Percentiles rank a stretch among this genome's conserved stretches.
These are phyloP conservation scores for Phytopythium sindhum DNA, from an alignment of 352 stramenopile genomes.

Conservation along the genomic window DNA sequence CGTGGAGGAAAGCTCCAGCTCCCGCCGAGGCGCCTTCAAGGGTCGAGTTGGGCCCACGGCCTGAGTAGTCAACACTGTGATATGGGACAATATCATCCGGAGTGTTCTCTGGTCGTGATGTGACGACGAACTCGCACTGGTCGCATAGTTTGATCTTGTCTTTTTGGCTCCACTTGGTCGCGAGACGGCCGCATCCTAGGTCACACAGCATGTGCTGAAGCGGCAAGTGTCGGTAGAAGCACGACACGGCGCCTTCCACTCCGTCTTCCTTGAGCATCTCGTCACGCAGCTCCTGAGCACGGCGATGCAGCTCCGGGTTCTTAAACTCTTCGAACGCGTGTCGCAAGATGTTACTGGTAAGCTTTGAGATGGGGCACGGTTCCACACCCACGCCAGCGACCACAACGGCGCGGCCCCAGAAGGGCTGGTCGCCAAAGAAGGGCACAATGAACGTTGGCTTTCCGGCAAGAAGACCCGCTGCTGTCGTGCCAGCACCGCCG, in stretches of 20 bases:
- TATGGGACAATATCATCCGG: conserved; percentile 47
- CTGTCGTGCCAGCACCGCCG: conserved; percentile 86
- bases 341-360: conserved; percentile 74
- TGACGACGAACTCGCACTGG: conserved; percentile 49
- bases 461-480: conserved; percentile 81
- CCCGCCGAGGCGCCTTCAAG: conserved; percentile 35
- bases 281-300: conserved; percentile 39
- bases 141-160: conserved; percentile 50
- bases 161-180: conserved; percentile 52
- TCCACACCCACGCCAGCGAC: conserved; percentile 72
- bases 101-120: conserved; percentile 33
- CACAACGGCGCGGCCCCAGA: conserved; percentile 90
- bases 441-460: conserved; percentile 92
- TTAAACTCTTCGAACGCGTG: conserved; percentile 66
- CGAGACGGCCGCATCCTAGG: conserved; percentile 30
- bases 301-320: conserved; percentile 32
- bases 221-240: conserved; percentile 84
- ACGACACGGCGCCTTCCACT: conserved; percentile 66
- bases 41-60: conserved; percentile 38
- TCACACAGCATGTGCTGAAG: conserved; percentile 85
- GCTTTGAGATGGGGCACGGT: conserved; percentile 70
- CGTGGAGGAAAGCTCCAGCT: conserved; percentile 44
- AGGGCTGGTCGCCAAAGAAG: conserved; percentile 94
- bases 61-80: conserved; percentile 49
- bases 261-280: conserved; percentile 82